phyloP scores from a whole-genome alignment of 116 monocot species.

The Papilionanthe hybrid region DNA sequence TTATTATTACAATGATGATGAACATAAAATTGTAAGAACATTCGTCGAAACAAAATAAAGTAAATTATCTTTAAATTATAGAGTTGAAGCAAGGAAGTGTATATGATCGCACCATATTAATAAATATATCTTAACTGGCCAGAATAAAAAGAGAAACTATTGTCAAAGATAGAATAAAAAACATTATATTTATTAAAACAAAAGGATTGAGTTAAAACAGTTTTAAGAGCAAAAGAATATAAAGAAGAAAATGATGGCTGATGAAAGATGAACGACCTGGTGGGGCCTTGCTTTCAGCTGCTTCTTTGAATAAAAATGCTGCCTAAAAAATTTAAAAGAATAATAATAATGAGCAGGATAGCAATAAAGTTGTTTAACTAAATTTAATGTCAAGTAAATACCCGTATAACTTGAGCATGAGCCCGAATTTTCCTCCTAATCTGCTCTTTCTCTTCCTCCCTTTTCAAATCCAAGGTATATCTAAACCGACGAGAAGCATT shows the following conservation, averaged over 20 bases:
- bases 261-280: slow-evolving; percentile 32
- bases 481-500: slow-evolving; percentile 92
- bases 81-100: background rate
- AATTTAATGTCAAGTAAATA: slow-evolving; percentile 13
- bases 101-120: background rate
- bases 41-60: background rate
- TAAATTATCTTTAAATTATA: background rate
- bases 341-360: background rate
- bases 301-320: slow-evolving; percentile 86
- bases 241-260: background rate
- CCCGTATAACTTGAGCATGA: slow-evolving; percentile 88
- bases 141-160: background rate
- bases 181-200: background rate
- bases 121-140: background rate
- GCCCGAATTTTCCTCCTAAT: slow-evolving; percentile 75
- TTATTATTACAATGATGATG: background rate
- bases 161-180: background rate
- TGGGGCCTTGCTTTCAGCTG: slow-evolving; percentile 49
- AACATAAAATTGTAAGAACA: background rate
- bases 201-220: background rate
- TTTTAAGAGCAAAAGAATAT: background rate
- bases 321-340: slow-evolving; percentile 38
- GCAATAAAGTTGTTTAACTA: background rate
- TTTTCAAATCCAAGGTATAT: slow-evolving; percentile 82
- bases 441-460: slow-evolving; percentile 74